Base-by-base conservation (phyloP, 2,329 filamentous ascomycete species). In the Leptographium procerum region DNA sequence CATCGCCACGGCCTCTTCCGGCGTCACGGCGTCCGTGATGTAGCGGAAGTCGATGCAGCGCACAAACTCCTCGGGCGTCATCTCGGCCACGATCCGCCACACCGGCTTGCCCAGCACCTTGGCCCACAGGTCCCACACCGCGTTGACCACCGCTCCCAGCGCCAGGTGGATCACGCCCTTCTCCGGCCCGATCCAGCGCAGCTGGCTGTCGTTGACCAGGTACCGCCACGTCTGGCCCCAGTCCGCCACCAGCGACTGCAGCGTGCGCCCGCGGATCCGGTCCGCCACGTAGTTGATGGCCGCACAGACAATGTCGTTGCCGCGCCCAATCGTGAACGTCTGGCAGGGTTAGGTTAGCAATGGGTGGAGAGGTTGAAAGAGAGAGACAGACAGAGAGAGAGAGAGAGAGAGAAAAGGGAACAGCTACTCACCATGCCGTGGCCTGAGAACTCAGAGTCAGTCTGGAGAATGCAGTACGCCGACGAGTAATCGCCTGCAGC, bases 111-210 rank as follows among this genome's bases (percentile, higher is more conserved):
- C 79, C 40, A 94, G 81, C 2, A 81, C 81, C 76, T 95, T 95
- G 57, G 89, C 90, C 91, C 91, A 95, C n/a, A 96, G 82, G 71
- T 96, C 91, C 91, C 91, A 96, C 66, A 95, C 79, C 19, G 90
- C 91, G 70, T 96, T 96, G 66, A 95, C 88, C 19, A 95, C 87
- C 50, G 90, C 88, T 33, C 89, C 90, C 13, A 96, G 84, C 1
- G 91, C 91, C 9, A 96, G 87, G 72, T 96, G 91, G 65, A 95
- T 95, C 51, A 96, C 91, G 60, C 91, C 91, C 74, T 96, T 96
- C 68, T 96, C 91, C 0, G 91, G 91, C 0, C 91, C 91, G 68
- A 96, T 94, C 91, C 91, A 96, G 59, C 91, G 88, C 57, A 95
- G 79, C 72, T 96, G 91, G 65, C 84, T 88, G 78, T 96, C 91